Percentiles rank a stretch among this genome's conserved stretches.
Conservation (phyloP, 2,329 filamentous ascomycete genomes). For the Ophiostoma montium region DNA sequence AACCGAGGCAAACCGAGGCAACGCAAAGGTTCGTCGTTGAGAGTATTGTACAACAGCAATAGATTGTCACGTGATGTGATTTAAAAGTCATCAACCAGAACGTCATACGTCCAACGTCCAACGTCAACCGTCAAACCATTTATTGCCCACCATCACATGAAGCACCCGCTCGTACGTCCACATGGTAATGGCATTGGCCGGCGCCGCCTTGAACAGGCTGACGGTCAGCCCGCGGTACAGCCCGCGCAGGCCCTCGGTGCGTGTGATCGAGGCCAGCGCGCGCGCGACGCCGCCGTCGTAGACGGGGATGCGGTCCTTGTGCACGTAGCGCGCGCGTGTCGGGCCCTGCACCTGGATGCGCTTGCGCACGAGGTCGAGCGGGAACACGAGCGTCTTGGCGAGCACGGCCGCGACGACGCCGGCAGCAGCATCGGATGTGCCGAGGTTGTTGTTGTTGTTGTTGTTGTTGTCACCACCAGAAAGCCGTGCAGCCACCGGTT, state of each 20-base stretch:
- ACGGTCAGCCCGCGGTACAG: conserved; percentile 81
- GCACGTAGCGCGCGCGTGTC: conserved; percentile 62
- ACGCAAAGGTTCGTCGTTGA: too few relatives aligned
- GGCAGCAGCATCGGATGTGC: conserved; percentile 69
- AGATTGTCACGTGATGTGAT: neutral
- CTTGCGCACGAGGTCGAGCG: conserved; percentile 84
- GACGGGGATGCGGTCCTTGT: conserved; percentile 76
- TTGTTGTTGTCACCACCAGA: conserved; percentile 16
- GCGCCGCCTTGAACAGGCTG: conserved; percentile 82
- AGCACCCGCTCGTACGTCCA: conserved; percentile 83
- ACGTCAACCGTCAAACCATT: too few relatives aligned
- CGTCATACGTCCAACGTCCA: too few relatives aligned
- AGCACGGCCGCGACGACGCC: conserved; percentile 66
- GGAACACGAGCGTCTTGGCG: conserved; percentile 84
- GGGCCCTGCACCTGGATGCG: conserved; percentile 91
- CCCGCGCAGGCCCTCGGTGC: conserved; percentile 60
- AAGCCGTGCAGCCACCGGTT: neutral
- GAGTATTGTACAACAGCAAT: neutral
- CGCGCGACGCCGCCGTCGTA: conserved; percentile 54
- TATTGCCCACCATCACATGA: conserved; percentile 37
- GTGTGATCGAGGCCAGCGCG: conserved; percentile 55
- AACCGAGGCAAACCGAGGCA: too few relatives aligned
- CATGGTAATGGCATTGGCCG: conserved; percentile 83
- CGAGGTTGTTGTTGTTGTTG: conserved; percentile 18
- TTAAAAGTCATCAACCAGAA: too few relatives aligned